Evolutionary conservation across 441 rosid species (phyloP).

Genomic region (Euphorbia schlechtendalii): DNA sequence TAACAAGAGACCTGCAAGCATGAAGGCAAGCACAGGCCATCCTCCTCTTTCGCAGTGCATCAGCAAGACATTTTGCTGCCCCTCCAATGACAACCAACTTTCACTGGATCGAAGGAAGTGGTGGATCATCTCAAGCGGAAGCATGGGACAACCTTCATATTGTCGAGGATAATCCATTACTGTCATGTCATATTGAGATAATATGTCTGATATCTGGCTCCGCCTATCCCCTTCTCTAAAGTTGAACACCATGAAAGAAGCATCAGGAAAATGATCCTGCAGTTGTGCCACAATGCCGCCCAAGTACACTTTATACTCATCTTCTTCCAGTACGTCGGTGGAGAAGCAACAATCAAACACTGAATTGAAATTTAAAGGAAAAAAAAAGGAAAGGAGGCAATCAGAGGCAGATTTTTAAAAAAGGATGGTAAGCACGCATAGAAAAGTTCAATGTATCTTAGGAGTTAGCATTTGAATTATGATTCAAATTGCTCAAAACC

Average conservation of each 20-base stretch:
- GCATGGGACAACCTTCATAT: conserved; percentile 80
- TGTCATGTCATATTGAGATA: conserved; percentile 61
- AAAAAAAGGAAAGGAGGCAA: conserved; percentile 1
- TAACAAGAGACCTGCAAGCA: conserved; percentile 82
- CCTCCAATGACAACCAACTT: conserved; percentile 81
- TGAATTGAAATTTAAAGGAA: too few species aligned
- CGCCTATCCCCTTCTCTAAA: conserved; percentile 60
- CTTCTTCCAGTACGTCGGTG: conserved; percentile 47
- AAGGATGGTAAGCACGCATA: background rate
- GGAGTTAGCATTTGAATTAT: background rate
- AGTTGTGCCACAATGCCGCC: conserved; percentile 61
- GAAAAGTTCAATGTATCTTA: background rate
- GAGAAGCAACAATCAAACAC: conserved; percentile 82
- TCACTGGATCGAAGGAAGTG: conserved; percentile 79
- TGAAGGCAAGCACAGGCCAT: conserved; percentile 94
- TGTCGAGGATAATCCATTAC: conserved; percentile 89
- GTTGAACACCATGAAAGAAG: conserved; percentile 83
- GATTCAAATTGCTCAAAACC: background rate
- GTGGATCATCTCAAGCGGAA: conserved; percentile 66
- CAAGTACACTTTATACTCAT: conserved; percentile 51
- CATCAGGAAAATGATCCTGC: conserved; percentile 47
- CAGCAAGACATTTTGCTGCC: conserved; percentile 83
- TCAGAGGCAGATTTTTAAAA: background rate
- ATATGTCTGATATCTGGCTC: conserved; percentile 43
- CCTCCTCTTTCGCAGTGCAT: conserved; percentile 96